These are phyloP conservation scores for Eutrema yunnanense DNA, from an alignment of 345 rosid genomes.

Conservation along the genomic window DNA sequence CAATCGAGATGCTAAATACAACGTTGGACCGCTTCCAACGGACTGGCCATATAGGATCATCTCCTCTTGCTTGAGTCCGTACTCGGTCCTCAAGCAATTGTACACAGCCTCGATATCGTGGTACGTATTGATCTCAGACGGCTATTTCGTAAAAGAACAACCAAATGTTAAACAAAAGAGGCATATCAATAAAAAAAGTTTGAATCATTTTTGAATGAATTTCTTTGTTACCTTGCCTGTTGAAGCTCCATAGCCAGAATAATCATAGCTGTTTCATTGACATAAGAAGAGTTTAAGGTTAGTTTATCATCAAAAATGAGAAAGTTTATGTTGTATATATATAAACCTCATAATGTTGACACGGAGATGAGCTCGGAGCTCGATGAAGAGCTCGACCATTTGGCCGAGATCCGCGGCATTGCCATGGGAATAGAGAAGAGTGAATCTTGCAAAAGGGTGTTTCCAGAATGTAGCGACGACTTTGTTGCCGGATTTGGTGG, in stretches of 20 bases:
- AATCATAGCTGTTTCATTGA: slow-evolving; percentile 65
- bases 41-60: slow-evolving; percentile 84
- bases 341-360: slow-evolving; percentile 81
- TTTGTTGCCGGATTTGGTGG: slow-evolving; percentile 72
- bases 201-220: not conserved
- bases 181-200: not conserved
- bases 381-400: slow-evolving; percentile 88
- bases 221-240: slow-evolving; percentile 65
- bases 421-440: slow-evolving; percentile 89
- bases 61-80: slow-evolving; percentile 64
- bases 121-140: slow-evolving; percentile 79
- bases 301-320: not conserved
- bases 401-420: slow-evolving; percentile 94
- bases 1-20: slow-evolving; percentile 65
- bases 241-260: slow-evolving; percentile 96
- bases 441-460: slow-evolving; percentile 84
- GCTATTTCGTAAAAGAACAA: slow-evolving; percentile 32
- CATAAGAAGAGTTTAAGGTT: not conserved
- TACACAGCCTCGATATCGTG: slow-evolving; percentile 81
- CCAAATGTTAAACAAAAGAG: not conserved
- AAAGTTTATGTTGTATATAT: not conserved
- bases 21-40: slow-evolving; percentile 89
- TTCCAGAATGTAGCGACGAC: slow-evolving; percentile 86
- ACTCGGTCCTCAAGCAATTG: slow-evolving; percentile 67
- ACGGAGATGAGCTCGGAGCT: slow-evolving; percentile 85